These are phyloP conservation scores for Aspergillus neoniger DNA, from an alignment of 2,329 filamentous ascomycete genomes.

Conservation along the genomic window DNA sequence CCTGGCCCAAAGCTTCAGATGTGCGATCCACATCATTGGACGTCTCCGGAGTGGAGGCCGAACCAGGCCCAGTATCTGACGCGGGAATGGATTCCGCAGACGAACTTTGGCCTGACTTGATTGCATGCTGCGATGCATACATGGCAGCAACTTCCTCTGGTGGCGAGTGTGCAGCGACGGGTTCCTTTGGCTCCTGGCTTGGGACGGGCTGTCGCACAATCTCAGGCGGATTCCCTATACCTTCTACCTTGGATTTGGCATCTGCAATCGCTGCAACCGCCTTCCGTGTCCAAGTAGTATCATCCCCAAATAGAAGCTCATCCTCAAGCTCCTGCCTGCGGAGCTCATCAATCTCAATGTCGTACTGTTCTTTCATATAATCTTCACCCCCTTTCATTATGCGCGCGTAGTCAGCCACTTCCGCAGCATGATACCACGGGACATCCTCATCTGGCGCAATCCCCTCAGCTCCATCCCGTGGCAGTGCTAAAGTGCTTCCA, in stretches of 20 bases:
- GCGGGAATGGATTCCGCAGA: conserved; percentile 27
- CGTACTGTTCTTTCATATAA: conserved; percentile 81
- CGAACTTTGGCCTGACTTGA: conserved; percentile 47
- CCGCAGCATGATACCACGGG: conserved; percentile 92
- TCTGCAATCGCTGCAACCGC: conserved; percentile 74
- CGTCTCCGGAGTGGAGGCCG: conserved; percentile 15
- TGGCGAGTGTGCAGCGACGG: conserved; percentile 52
- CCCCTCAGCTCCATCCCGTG: conserved; percentile 75
- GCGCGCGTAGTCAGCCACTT: conserved; percentile 90
- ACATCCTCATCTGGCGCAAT: conserved; percentile 72
- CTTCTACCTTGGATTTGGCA: conserved; percentile 72
- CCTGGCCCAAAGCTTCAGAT: conserved; percentile 26
- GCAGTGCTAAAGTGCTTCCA: conserved; percentile 82
- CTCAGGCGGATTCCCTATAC: conserved; percentile 66
- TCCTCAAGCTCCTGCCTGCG: conserved; percentile 80
- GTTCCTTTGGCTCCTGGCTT: conserved; percentile 49
- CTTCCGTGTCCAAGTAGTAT: conserved; percentile 87
- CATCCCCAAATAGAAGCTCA: conserved; percentile 86
- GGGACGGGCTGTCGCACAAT: conserved; percentile 54
- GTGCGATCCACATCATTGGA: conserved; percentile 26
- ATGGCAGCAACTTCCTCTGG: conserved; percentile 53
- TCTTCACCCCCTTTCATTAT: conserved; percentile 92
- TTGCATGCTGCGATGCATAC: conserved; percentile 53
- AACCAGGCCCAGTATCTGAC: conserved; percentile 11
- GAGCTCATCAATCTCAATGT: conserved; percentile 75